Evolutionary conservation across 2,329 filamentous ascomycete species (phyloP).

Genomic region (Arthroderma sp.): DNA sequence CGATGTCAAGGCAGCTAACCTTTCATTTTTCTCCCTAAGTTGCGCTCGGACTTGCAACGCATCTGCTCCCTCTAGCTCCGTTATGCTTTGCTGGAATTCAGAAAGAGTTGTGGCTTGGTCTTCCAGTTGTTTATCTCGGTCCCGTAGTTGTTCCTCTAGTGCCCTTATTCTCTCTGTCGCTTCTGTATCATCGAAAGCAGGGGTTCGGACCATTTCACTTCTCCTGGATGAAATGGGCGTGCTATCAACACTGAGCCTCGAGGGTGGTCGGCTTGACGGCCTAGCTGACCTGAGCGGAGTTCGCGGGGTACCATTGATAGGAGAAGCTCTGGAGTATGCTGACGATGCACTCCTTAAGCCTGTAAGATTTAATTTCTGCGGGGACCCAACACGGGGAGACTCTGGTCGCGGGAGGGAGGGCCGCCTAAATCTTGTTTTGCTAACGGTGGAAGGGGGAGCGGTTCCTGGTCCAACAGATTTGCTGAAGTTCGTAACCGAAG

Average conservation of each 20-base stretch:
- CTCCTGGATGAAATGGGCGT: conserved; percentile 18
- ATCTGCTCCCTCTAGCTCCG: conserved; percentile 73
- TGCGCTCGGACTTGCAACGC: conserved; percentile 63
- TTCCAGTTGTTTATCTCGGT: conserved; percentile 74
- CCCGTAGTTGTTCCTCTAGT: conserved; percentile 61
- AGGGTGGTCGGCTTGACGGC: conserved; percentile 25
- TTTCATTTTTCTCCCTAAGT: conserved; percentile 89
- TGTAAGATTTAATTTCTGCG: conserved; percentile 41
- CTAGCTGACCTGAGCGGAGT: conserved; percentile 26
- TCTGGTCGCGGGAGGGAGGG: conserved; percentile 77
- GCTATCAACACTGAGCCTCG: conserved; percentile 24
- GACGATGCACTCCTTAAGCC: conserved; percentile 44
- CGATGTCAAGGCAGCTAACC: conserved; percentile 79
- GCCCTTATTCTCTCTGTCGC: conserved; percentile 58
- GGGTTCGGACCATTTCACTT: conserved; percentile 17
- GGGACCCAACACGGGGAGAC: conserved; percentile 53
- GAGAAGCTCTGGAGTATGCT: conserved; percentile 20
- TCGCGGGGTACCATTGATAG: conserved; percentile 27
- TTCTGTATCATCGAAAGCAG: conserved; percentile 10
- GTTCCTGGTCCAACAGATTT: conserved; percentile 69
- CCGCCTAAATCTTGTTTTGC: conserved; percentile 52
- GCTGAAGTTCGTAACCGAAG: conserved; percentile 65
- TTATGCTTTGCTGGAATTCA: conserved; percentile 80
- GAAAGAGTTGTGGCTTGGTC: conserved; percentile 71
- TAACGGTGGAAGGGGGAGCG: conserved; percentile 49